Evolutionary conservation across 75 land plant species (phyloP).

Genomic region (Selaginella moellendorffii): DNA sequence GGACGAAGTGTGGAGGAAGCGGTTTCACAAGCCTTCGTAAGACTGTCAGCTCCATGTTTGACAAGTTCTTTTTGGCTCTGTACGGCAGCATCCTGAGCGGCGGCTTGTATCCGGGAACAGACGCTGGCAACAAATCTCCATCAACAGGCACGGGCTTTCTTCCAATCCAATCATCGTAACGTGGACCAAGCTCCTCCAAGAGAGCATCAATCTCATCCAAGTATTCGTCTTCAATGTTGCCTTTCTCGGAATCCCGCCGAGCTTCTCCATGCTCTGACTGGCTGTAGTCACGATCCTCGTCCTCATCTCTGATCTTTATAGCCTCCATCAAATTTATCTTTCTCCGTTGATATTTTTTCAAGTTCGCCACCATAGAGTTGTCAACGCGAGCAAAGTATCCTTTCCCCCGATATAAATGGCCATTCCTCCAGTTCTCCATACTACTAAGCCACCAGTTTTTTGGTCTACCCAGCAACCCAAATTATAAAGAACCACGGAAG

Average conservation of each 20-base stretch:
- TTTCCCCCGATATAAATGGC: conserved; percentile 68
- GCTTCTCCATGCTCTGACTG: not conserved
- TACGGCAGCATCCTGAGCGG: conserved; percentile 54
- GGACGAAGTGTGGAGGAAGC: conserved; percentile 66
- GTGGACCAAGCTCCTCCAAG: conserved; percentile 50
- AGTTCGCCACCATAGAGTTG: conserved; percentile 9
- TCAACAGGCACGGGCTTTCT: conserved; percentile 48
- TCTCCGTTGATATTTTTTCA: conserved; percentile 13
- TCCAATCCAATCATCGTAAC: conserved; percentile 52
- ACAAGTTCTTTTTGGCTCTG: conserved; percentile 20
- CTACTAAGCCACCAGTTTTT: conserved; percentile 54
- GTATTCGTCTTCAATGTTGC: conserved; percentile 23
- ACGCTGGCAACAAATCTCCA: conserved; percentile 47
- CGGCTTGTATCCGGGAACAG: conserved; percentile 34
- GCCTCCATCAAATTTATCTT: conserved; percentile 4
- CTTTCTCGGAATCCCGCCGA: conserved; percentile 28
- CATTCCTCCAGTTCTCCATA: conserved; percentile 82
- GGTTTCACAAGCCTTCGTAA: conserved; percentile 38
- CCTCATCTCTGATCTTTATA: not conserved
- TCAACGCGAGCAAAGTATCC: conserved; percentile 27
- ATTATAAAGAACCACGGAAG: no score
- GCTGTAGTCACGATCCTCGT: not conserved
- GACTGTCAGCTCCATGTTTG: conserved; percentile 31
- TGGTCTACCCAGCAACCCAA: not conserved
- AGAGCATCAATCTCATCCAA: conserved; percentile 27